Conservation (phyloP, 2,329 filamentous ascomycete genomes). For the Rutstroemia sp. region DNA sequence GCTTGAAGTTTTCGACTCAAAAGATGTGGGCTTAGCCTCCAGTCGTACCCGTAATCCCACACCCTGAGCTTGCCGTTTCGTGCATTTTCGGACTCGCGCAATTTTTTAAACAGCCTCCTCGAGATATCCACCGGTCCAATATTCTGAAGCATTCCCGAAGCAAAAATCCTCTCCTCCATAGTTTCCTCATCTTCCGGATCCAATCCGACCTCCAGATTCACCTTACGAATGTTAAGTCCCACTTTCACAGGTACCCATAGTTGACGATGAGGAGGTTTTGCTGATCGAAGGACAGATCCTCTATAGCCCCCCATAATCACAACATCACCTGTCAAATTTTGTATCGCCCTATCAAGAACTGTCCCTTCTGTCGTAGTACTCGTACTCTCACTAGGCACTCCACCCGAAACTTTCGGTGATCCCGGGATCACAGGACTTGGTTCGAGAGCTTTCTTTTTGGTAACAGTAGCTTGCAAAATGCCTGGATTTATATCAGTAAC, state of each 20-base stretch:
- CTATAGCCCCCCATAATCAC: conserved; percentile 87
- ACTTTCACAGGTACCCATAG: conserved; percentile 93
- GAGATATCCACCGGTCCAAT: conserved; percentile 90
- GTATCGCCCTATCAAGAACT: conserved; percentile 45
- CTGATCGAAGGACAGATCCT: conserved; percentile 80
- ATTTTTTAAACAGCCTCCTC: conserved; percentile 68
- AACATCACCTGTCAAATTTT: conserved; percentile 71
- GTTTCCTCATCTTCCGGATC: conserved; percentile 73
- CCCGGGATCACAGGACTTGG: conserved; percentile 14
- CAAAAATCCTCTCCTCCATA: conserved; percentile 76
- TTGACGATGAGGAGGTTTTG: conserved; percentile 74
- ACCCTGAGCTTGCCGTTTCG: conserved; percentile 64
- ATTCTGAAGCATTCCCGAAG: conserved; percentile 83
- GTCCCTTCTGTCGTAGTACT: conserved; percentile 8
- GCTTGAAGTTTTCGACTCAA: conserved; percentile 63
- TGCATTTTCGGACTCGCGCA: conserved; percentile 68
- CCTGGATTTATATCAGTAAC: conserved; percentile 24
- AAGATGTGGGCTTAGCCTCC: conserved; percentile 76
- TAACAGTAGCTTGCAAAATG: conserved; percentile 19
- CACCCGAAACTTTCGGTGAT: conserved; percentile 14
- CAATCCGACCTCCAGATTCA: conserved; percentile 81
- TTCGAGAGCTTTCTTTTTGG: conserved; percentile 17
- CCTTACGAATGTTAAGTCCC: conserved; percentile 83
- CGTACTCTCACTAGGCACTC: conserved; percentile 10
- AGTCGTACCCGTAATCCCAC: conserved; percentile 92